These are phyloP conservation scores for Russula earlei DNA, from an alignment of 768 basidiomycete genomes.

Conservation along the genomic window DNA sequence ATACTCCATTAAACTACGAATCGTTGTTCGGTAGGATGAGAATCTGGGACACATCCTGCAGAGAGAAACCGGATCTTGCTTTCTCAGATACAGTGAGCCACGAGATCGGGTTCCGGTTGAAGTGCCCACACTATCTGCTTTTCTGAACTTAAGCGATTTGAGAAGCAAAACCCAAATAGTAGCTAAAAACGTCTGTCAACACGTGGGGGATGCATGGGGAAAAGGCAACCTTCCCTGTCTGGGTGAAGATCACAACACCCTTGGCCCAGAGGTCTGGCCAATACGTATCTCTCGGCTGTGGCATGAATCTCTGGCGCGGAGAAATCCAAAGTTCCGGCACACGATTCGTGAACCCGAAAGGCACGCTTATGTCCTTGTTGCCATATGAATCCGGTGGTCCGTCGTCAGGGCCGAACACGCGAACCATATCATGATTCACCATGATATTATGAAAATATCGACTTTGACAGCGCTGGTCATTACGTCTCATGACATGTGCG, in stretches of 20 bases:
- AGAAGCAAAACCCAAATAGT: not conserved
- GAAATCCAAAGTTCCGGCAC: not conserved
- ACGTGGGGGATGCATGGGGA: not conserved
- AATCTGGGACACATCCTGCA: too few species aligned
- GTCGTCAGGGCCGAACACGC: constrained; percentile 20
- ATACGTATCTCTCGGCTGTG: not conserved
- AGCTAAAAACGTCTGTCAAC: not conserved
- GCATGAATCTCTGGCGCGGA: not conserved
- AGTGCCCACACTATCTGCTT: not conserved
- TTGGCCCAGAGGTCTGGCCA: not conserved
- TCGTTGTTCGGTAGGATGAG: too few species aligned
- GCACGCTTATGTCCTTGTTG: not conserved
- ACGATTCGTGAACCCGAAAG: not conserved
- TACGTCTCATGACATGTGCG: not conserved
- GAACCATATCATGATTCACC: too few species aligned
- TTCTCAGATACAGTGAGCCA: not conserved
- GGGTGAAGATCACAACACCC: not conserved
- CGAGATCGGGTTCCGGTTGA: not conserved
- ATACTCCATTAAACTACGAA: not conserved
- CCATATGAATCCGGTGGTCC: not conserved
- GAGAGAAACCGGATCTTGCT: too few species aligned
- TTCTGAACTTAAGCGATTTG: not conserved
- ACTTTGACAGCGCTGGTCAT: too few species aligned
- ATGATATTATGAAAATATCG: too few species aligned
- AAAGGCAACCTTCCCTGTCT: not conserved